phyloP scores from a whole-genome alignment of 371 early-diverging fungal genomes.

The Mucor mucedo region DNA sequence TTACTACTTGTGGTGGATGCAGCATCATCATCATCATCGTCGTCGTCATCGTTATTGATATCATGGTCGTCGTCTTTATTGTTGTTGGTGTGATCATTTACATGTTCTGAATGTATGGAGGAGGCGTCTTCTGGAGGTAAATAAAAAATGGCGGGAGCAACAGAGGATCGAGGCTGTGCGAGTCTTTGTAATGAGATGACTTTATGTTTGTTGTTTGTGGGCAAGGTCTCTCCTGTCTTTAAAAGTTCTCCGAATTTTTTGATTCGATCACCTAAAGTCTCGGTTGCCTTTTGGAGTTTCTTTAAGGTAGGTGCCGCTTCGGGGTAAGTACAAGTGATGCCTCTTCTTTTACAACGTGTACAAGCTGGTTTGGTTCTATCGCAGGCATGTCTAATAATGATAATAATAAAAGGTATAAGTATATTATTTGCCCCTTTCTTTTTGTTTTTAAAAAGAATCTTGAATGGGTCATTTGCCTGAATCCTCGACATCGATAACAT shows the following conservation, averaged over 20 bases:
- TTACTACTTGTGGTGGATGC: conserved; percentile 3
- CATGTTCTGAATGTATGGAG: not conserved
- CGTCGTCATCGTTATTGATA: not conserved
- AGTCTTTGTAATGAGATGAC: conserved; percentile 22
- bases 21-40: not conserved
- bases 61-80: not conserved
- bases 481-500: conserved; percentile 43
- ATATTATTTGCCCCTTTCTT: not conserved
- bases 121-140: not conserved
- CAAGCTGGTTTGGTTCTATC: conserved; percentile 40
- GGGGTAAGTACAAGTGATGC: conserved; percentile 41
- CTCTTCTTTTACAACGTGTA: conserved; percentile 38
- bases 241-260: conserved; percentile 34
- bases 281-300: conserved; percentile 38
- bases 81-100: too few relatives aligned
- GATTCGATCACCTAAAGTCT: conserved; percentile 36
- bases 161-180: conserved; percentile 22
- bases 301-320: conserved; percentile 46
- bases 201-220: conserved; percentile 10
- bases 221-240: conserved; percentile 19
- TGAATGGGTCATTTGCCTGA: conserved; percentile 26
- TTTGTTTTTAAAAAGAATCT: not conserved
- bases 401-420: not conserved
- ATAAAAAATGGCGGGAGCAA: conserved; percentile 9
- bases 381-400: conserved; percentile 34